Conservation (phyloP, 1,139 yeast species). For the Geotrichum citri-aurantii region DNA sequence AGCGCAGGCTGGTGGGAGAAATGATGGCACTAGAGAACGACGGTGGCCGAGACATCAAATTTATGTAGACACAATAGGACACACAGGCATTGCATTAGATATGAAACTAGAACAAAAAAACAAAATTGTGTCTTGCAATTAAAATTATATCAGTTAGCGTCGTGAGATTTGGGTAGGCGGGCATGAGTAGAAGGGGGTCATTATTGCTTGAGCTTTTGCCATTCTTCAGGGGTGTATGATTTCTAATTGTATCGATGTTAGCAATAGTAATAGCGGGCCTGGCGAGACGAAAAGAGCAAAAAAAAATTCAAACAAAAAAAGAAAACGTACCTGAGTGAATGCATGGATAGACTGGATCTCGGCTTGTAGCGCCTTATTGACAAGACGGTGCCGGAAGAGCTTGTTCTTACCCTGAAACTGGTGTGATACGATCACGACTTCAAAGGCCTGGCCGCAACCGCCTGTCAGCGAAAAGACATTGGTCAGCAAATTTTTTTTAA, state of each 20-base stretch:
- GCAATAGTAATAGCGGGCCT: neutral
- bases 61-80: neutral
- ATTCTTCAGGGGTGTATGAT: constrained; percentile 31
- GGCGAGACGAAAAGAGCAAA: neutral
- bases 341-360: constrained; percentile 89
- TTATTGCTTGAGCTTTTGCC: constrained; percentile 21
- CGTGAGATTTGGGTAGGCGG: neutral
- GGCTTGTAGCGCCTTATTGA: constrained; percentile 69
- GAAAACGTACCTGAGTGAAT: constrained; percentile 73
- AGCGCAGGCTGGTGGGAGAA: constrained; percentile 28
- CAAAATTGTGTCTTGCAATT: neutral
- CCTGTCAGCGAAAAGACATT: constrained; percentile 35
- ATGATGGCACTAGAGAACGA: constrained; percentile 20
- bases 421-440: constrained; percentile 69
- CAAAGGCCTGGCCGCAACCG: constrained; percentile 85
- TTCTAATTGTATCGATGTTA: constrained; percentile 21
- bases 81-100: neutral
- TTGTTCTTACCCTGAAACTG: constrained; percentile 76
- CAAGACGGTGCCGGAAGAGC: constrained; percentile 78
- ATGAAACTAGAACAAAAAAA: neutral
- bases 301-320: neutral
- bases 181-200: neutral
- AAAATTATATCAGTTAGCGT: neutral
- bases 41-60: constrained; percentile 13
- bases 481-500: neutral